Percentiles rank a stretch among this genome's conserved stretches.
These are phyloP conservation scores for Candida sp. DNA, from an alignment of 1,139 yeast species.

Conservation along the genomic window DNA sequence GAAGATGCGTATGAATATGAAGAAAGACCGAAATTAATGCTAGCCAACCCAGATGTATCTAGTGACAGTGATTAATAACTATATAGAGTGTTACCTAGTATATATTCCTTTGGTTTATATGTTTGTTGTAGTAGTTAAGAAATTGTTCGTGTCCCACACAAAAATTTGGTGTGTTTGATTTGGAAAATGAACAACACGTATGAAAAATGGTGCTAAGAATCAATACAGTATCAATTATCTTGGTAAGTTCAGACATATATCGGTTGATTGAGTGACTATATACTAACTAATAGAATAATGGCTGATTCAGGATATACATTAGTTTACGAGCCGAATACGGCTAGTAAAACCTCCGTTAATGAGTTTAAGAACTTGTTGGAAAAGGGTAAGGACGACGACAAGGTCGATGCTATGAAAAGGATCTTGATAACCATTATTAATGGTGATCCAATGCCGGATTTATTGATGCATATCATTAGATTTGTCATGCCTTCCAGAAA, in stretches of 20 bases:
- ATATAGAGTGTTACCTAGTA: not conserved
- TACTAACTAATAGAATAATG: conserved; percentile 18
- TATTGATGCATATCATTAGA: conserved; percentile 95
- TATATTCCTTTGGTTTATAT: not conserved
- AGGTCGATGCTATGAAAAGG: conserved; percentile 86
- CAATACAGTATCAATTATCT: not conserved
- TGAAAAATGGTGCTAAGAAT: not conserved
- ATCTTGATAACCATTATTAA: conserved; percentile 84
- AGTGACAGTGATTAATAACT: conserved; percentile 13
- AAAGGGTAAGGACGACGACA: conserved; percentile 85
- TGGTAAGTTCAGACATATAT: not conserved
- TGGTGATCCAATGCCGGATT: conserved; percentile 93
- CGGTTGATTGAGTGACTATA: not conserved
- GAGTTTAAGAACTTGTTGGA: conserved; percentile 83
- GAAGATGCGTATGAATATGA: conserved; percentile 27
- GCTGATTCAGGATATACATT: conserved; percentile 64
- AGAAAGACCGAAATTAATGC: conserved; percentile 48
- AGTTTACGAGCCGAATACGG: conserved; percentile 73
- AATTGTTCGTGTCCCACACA: not conserved
- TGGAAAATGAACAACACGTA: conserved; percentile 3
- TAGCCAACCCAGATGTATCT: conserved; percentile 65
- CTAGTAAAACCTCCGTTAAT: conserved; percentile 65
- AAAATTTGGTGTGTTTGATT: not conserved
- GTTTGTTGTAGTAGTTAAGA: not conserved
- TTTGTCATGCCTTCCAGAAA: conserved; percentile 95